phyloP scores from a whole-genome alignment of 1,284 basidiomycete genomes.

The Fomitiporia mediterranea region DNA sequence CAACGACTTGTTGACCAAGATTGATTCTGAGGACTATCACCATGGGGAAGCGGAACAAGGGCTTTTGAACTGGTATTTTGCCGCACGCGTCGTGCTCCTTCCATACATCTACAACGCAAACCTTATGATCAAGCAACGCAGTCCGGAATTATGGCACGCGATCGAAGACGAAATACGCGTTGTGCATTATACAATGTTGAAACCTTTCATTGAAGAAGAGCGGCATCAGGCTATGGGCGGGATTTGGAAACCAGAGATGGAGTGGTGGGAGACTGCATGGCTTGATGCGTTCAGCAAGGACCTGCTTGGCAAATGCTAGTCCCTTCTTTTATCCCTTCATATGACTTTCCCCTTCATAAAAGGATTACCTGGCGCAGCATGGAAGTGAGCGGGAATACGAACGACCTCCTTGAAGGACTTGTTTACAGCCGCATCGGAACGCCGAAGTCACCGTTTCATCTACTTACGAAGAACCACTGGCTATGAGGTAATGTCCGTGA shows the following conservation, averaged over 20 bases:
- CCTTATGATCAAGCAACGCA: slow-evolving; percentile 38
- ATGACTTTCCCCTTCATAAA: background rate
- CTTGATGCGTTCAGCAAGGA: background rate
- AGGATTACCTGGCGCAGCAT: background rate
- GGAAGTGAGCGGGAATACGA: too few relatives aligned
- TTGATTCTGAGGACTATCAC: slow-evolving; percentile 35
- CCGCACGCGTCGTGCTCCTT: slow-evolving; percentile 33
- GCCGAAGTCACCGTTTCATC: background rate
- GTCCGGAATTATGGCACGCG: slow-evolving; percentile 33
- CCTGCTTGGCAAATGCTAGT: background rate
- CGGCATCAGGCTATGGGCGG: background rate
- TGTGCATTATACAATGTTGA: slow-evolving; percentile 40
- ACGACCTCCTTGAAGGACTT: too few relatives aligned
- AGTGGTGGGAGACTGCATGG: slow-evolving; percentile 14
- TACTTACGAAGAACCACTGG: background rate
- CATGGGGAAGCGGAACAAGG: slow-evolving; percentile 39
- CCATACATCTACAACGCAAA: slow-evolving; percentile 44
- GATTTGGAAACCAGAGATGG: slow-evolving; percentile 15
- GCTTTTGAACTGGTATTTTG: slow-evolving; percentile 43
- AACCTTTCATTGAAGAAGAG: slow-evolving; percentile 32
- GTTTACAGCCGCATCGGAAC: too few relatives aligned
- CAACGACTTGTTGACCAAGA: slow-evolving; percentile 33
- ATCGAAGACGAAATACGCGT: slow-evolving; percentile 32
- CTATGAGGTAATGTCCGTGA: background rate
- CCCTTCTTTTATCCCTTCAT: background rate